A percentile compares a stretch with the other conserved stretches of the same genome.
phyloP scores from a whole-genome alignment of 2,329 filamentous ascomycete species.

The Capronia americana region DNA sequence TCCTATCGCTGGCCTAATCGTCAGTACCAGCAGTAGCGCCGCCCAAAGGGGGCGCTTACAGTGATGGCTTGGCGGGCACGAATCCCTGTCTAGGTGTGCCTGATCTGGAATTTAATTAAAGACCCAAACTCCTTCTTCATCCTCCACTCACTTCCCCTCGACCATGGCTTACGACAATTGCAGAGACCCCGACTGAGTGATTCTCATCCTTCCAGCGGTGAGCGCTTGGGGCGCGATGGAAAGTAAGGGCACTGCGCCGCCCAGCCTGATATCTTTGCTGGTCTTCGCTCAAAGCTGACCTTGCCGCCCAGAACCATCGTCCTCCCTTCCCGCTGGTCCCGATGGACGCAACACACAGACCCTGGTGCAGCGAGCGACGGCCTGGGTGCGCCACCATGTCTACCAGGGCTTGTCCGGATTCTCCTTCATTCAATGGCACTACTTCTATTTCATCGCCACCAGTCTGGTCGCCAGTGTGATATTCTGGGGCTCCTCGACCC shows the following conservation, averaged over 20 bases:
- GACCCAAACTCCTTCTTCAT: background rate
- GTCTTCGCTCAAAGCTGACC: slow-evolving; percentile 5
- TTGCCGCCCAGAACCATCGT: background rate
- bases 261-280: background rate
- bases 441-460: slow-evolving; percentile 51
- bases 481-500: slow-evolving; percentile 56
- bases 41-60: background rate
- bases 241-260: slow-evolving; percentile 4
- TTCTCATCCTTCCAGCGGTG: background rate
- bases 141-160: background rate
- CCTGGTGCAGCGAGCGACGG: background rate
- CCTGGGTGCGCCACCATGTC: slow-evolving; percentile 7
- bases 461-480: slow-evolving; percentile 54
- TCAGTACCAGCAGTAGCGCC: background rate
- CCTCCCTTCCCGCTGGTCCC: slow-evolving; percentile 2
- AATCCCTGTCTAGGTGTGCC: background rate
- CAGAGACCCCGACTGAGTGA: slow-evolving; percentile 20
- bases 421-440: slow-evolving; percentile 55
- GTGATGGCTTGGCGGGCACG: background rate
- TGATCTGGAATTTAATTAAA: background rate
- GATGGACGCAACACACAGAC: slow-evolving; percentile 1
- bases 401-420: slow-evolving; percentile 3
- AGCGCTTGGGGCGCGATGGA: slow-evolving; percentile 6
- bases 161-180: slow-evolving; percentile 27
- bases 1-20: background rate